Evolutionary conservation across 305 asterid genomes (phyloP), one percentile per base, ranked within the genome.

Genomic region (Fraxinus angustifolia): DNA sequence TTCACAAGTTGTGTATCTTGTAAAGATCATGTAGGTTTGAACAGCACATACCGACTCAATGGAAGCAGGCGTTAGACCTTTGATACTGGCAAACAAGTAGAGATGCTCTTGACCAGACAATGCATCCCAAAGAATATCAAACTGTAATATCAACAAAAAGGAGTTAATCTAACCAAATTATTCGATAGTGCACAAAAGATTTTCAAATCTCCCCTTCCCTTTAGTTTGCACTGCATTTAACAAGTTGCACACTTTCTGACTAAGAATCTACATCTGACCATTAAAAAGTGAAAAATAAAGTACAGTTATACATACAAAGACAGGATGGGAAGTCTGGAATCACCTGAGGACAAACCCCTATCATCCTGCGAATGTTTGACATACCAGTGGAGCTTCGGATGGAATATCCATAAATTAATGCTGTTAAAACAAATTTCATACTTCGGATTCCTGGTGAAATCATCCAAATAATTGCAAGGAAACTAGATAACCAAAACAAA

Each of bases 331-430:
- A 80, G 79, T 48, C 10, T 2, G 42, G 77, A 72, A 48, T 45
- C 53, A 96, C 97, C 96, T 96, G 99, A 17, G 98, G 98, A 86
- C 98, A 93, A 86, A 96, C 98, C 80, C 99, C 99, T 83, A 92
- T 91, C 90, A 88, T 93, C 87, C 85, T 90, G 81, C 94, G 92
- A 84, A 94, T 93, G 82, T 86, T 88, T 62, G 95, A 89, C 95
- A 94, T 93, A 83, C 93, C 98, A 23, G 88, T 85, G 31, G 98
- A 89, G 84, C 87, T 93, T 62, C 91, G 87, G 76, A 96, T 83
- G 73, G 99, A 96, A 86, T 93, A 53, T 73, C 97, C 98, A 79
- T 94, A 88, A 75, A 96, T 84, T 79, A 94, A 86, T 79, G 98
- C 99, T 96, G 95, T 73, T 72, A 86, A 83, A 77, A 83, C 58